Conservation (phyloP, 208 protist species). For the Wallacemonas sp. region DNA sequence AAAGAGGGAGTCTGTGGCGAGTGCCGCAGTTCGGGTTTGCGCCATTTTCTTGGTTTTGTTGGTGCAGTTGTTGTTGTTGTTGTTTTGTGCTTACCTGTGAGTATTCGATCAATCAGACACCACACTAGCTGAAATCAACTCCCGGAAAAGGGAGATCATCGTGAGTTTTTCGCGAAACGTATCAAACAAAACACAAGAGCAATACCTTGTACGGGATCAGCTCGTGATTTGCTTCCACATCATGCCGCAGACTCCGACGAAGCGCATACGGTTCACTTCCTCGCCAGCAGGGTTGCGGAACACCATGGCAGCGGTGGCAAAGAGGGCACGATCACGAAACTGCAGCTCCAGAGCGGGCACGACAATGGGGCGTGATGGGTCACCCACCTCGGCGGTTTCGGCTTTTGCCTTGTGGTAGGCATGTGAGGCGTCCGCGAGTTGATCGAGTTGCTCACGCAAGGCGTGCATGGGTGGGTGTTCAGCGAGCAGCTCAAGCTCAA, state of each 20-base stretch:
- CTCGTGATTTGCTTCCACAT: slow-evolving; percentile 40
- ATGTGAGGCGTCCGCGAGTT: slow-evolving; percentile 26
- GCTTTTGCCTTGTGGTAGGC: slow-evolving; percentile 16
- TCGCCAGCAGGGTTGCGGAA: slow-evolving; percentile 30
- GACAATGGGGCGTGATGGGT: background rate
- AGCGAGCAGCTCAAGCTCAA: slow-evolving; percentile 26
- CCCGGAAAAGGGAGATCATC: no score
- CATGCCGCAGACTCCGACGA: slow-evolving; percentile 69
- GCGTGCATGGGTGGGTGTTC: slow-evolving; percentile 62
- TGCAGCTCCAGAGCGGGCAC: slow-evolving; percentile 40
- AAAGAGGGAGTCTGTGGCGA: no score
- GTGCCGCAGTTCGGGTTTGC: no score
- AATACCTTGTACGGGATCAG: background rate
- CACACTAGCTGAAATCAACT: no score
- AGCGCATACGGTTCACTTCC: slow-evolving; percentile 33
- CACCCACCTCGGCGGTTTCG: background rate
- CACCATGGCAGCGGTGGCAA: slow-evolving; percentile 39
- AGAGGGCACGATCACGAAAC: slow-evolving; percentile 50
- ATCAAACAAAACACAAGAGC: background rate
- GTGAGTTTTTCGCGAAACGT: no score
- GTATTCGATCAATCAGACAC: no score
- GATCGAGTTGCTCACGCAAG: slow-evolving; percentile 47
- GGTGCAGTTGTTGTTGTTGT: no score
- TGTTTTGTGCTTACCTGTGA: no score
- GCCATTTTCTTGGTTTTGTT: no score